Evolutionary conservation across 768 basidiomycete genomes (phyloP).

Genomic region (Boletus rex-veris): DNA sequence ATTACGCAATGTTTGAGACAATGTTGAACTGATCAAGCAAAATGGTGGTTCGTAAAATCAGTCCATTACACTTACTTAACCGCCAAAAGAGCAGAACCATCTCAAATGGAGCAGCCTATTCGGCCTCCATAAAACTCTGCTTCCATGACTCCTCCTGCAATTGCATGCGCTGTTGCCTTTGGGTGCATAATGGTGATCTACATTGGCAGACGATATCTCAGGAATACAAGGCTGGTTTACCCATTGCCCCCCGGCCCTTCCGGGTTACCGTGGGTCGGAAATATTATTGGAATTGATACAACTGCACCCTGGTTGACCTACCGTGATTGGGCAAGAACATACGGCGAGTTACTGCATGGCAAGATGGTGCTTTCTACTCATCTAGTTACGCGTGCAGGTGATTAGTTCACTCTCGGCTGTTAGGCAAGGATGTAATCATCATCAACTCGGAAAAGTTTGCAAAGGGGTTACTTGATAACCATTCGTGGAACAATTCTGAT

Average conservation of each 20-base stretch:
- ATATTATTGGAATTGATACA: not conserved
- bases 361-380: conserved; percentile 21
- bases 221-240: conserved; percentile 25
- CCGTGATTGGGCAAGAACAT: conserved; percentile 34
- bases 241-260: not conserved
- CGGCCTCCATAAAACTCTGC: not conserved
- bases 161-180: not conserved
- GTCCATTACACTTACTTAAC: no score
- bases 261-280: conserved; percentile 1
- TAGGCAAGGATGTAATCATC: conserved; percentile 42
- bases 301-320: conserved; percentile 19
- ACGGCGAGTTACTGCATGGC: conserved; percentile 18
- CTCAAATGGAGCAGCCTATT: not conserved
- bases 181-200: not conserved
- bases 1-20: not conserved
- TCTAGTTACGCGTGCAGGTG: conserved; percentile 34
- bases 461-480: conserved; percentile 30
- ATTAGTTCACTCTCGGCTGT: conserved; percentile 30
- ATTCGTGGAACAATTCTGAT: conserved; percentile 45
- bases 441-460: conserved; percentile 20
- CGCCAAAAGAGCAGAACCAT: not conserved
- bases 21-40: not conserved
- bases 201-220: not conserved
- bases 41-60: not conserved
- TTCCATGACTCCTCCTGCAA: not conserved